Evolutionary conservation across 2,329 filamentous ascomycete species (phyloP).

Genomic region (Aureobasidium namibiae): DNA sequence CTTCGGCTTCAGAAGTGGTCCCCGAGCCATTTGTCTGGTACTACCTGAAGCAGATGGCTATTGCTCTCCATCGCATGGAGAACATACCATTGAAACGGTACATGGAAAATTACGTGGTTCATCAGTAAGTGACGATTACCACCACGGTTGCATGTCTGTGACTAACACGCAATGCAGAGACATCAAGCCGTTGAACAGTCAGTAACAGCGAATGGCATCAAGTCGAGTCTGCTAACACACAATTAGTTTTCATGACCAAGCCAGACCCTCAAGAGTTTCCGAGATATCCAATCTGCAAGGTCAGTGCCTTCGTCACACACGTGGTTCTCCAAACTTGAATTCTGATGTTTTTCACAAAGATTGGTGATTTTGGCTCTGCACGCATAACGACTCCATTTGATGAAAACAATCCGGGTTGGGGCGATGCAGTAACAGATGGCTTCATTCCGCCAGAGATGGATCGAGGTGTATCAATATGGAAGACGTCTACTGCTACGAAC

Average conservation of each 20-base stretch:
- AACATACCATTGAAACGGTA: background rate
- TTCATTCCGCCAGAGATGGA: background rate
- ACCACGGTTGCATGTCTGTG: background rate
- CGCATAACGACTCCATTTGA: background rate
- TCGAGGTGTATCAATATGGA: background rate
- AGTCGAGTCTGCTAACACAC: background rate
- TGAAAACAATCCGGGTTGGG: background rate
- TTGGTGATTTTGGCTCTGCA: slow-evolving; percentile 8
- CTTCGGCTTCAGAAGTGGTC: background rate
- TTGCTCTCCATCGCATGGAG: background rate
- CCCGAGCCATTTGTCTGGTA: slow-evolving; percentile 7
- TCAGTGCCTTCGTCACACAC: background rate
- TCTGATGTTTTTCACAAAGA: background rate
- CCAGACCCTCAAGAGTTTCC: background rate
- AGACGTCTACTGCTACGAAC: background rate
- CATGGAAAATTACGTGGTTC: background rate
- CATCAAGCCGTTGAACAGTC: slow-evolving; percentile 4
- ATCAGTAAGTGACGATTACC: background rate
- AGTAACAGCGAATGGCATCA: background rate
- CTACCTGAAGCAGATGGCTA: slow-evolving; percentile 2
- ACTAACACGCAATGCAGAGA: background rate
- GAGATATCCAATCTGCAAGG: background rate
- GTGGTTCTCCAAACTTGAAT: background rate
- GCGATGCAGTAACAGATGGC: background rate
- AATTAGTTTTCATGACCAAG: background rate